Conservation (phyloP, 371 early-diverging fungal species). For the Rhizomucor pusillus region DNA sequence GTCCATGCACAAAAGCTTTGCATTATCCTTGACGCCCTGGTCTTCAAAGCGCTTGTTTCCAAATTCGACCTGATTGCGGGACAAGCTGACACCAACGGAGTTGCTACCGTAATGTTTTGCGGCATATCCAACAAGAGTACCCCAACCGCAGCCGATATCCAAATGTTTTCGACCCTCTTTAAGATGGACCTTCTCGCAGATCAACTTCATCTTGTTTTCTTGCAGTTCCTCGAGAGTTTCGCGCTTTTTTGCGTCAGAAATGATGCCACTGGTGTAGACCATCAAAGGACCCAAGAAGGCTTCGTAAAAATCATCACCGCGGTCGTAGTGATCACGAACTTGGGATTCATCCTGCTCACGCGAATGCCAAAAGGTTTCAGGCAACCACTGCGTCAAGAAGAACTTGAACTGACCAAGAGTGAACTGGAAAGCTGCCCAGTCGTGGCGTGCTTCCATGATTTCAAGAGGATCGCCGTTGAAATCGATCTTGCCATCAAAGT, state of each 20-base stretch:
- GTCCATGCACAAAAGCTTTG: constrained; percentile 86
- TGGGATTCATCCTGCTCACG: constrained; percentile 95
- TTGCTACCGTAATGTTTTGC: constrained; percentile 85
- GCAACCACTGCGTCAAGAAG: constrained; percentile 93
- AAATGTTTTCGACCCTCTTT: constrained; percentile 88
- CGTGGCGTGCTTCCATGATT: constrained; percentile 88
- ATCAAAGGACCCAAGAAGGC: constrained; percentile 92
- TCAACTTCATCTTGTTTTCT: constrained; percentile 90
- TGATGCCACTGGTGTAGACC: constrained; percentile 95
- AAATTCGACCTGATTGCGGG: constrained; percentile 86
- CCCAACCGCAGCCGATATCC: constrained; percentile 99
- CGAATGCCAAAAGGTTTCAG: constrained; percentile 93
- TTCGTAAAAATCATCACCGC: constrained; percentile 96
- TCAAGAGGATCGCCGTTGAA: constrained; percentile 86
- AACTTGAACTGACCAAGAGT: constrained; percentile 85
- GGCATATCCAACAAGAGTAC: constrained; percentile 87
- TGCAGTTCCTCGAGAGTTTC: constrained; percentile 94
- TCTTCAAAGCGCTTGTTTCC: constrained; percentile 83
- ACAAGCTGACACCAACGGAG: constrained; percentile 93
- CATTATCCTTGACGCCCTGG: constrained; percentile 77
- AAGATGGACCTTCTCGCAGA: constrained; percentile 84
- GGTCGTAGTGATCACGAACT: constrained; percentile 96
- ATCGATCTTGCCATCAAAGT: constrained; percentile 94
- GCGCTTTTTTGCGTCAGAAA: constrained; percentile 67
- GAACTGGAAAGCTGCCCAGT: constrained; percentile 91